Evolutionary conservation across 129 eudicot genomes (phyloP).

Genomic region (Chrysanthemum makinoi): DNA sequence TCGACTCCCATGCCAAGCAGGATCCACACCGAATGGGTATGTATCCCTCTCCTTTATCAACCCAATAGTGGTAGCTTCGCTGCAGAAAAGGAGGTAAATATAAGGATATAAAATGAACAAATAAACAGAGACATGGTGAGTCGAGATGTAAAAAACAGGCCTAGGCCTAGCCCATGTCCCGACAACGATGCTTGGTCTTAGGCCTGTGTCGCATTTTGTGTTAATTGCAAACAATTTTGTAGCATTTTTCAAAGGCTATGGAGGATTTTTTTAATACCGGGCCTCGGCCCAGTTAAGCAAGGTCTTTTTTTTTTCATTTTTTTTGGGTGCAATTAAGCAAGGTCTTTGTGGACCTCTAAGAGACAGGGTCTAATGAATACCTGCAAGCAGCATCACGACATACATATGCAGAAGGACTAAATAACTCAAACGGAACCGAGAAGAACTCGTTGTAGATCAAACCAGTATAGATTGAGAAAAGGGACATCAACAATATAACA

Average conservation of each 20-base stretch:
- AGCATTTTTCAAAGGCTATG: too few relatives aligned
- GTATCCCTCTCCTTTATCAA: slow-evolving; percentile 81
- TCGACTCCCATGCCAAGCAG: slow-evolving; percentile 90
- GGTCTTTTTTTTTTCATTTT: too few relatives aligned
- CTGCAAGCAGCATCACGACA: slow-evolving; percentile 91
- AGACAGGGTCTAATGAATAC: slow-evolving; percentile 33
- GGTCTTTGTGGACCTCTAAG: neutral
- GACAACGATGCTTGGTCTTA: too few relatives aligned
- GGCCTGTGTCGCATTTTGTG: too few relatives aligned
- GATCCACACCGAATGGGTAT: slow-evolving; percentile 94
- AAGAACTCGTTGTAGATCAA: slow-evolving; percentile 89
- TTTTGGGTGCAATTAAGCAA: too few relatives aligned
- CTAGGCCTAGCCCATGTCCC: too few relatives aligned
- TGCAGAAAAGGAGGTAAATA: slow-evolving; percentile 31
- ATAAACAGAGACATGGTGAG: too few relatives aligned
- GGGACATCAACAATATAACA: slow-evolving; percentile 81
- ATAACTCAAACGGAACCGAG: slow-evolving; percentile 83
- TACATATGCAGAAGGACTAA: slow-evolving; percentile 78
- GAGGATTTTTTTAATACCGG: too few relatives aligned
- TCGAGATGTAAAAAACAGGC: too few relatives aligned
- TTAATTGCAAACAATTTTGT: too few relatives aligned
- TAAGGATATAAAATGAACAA: neutral
- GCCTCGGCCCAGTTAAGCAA: too few relatives aligned
- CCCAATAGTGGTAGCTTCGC: slow-evolving; percentile 83
- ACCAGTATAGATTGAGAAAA: slow-evolving; percentile 93